These are phyloP conservation scores for Castanea crenata DNA, from an alignment of 306 rosid species.

Conservation along the genomic window DNA sequence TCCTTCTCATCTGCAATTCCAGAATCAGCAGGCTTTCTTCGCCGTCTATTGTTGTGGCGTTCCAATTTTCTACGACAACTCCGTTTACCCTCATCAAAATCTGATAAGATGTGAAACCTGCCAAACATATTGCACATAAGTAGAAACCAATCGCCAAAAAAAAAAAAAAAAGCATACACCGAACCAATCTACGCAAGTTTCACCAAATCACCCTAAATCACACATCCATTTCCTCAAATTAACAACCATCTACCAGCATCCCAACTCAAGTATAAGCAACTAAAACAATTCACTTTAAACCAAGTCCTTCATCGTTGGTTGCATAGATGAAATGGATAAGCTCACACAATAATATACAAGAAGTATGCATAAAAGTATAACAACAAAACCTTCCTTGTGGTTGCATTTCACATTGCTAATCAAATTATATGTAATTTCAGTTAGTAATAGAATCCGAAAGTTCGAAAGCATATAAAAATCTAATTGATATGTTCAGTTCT, in stretches of 20 bases:
- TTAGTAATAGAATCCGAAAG: not conserved
- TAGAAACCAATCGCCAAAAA: not conserved
- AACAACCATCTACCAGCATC: not conserved
- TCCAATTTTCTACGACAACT: slow-evolving; percentile 93
- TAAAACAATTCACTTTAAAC: not conserved
- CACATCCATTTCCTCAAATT: not conserved
- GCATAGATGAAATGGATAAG: not conserved
- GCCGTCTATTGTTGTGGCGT: slow-evolving; percentile 84
- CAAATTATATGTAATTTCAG: too few relatives aligned
- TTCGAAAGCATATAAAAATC: not conserved
- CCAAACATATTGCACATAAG: slow-evolving; percentile 11
- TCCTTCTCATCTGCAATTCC: slow-evolving; percentile 38
- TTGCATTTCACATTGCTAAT: too few relatives aligned
- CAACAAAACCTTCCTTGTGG: not conserved
- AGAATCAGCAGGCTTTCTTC: slow-evolving; percentile 66
- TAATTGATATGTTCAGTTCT: too few relatives aligned
- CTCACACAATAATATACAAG: not conserved
- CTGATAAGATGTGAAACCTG: slow-evolving; percentile 84
- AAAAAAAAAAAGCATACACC: not conserved
- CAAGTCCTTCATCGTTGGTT: not conserved
- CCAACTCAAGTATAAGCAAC: not conserved
- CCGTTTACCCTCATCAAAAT: slow-evolving; percentile 96
- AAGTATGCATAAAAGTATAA: not conserved
- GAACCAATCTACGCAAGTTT: not conserved
- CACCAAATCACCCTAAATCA: not conserved